Conservation (phyloP, 2,329 filamentous ascomycete genomes). For the Ophioceras dolichostomum region DNA sequence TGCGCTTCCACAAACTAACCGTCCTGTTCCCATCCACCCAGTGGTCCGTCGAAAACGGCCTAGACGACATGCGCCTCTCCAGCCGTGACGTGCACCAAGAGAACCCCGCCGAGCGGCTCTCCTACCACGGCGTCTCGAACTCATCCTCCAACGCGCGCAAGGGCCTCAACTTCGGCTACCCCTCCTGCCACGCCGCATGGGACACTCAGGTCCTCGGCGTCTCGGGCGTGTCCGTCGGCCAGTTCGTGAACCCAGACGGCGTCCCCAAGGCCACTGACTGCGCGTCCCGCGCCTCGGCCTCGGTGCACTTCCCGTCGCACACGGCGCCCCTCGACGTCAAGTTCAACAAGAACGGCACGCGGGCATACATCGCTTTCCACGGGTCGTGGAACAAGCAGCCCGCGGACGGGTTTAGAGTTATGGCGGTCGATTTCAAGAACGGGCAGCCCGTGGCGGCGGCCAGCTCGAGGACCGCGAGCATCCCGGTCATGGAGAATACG, state of each 20-base stretch:
- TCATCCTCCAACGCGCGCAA: constrained; percentile 13
- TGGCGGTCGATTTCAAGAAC: constrained; percentile 24
- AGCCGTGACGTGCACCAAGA: constrained; percentile 51
- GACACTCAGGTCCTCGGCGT: constrained; percentile 24
- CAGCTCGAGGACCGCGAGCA: constrained; percentile 31
- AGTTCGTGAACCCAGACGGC: constrained; percentile 18
- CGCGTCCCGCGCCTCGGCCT: constrained; percentile 21
- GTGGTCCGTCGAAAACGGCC: constrained; percentile 57
- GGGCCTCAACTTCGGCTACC: constrained; percentile 49
- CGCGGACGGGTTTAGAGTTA: constrained; percentile 28
- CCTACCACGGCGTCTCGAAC: constrained; percentile 52
- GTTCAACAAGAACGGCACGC: constrained; percentile 43
- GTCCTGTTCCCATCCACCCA: constrained; percentile 13
- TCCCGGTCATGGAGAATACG: constrained; percentile 40
- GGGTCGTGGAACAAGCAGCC: constrained; percentile 33
- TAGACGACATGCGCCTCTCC: constrained; percentile 47
- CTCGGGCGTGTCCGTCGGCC: constrained; percentile 17
- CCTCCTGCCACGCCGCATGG: constrained; percentile 49
- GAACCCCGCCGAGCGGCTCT: constrained; percentile 65
- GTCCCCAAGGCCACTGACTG: constrained; percentile 13
- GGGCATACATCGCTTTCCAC: constrained; percentile 48
- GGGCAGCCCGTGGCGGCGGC: constrained; percentile 25
- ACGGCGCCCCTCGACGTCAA: constrained; percentile 52
- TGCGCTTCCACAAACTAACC: too few relatives aligned
- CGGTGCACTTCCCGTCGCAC: constrained; percentile 38